A percentile compares a stretch with the other conserved stretches of the same genome.
Conservation (phyloP, 441 rosid genomes). For the Corymbia citriodora region DNA sequence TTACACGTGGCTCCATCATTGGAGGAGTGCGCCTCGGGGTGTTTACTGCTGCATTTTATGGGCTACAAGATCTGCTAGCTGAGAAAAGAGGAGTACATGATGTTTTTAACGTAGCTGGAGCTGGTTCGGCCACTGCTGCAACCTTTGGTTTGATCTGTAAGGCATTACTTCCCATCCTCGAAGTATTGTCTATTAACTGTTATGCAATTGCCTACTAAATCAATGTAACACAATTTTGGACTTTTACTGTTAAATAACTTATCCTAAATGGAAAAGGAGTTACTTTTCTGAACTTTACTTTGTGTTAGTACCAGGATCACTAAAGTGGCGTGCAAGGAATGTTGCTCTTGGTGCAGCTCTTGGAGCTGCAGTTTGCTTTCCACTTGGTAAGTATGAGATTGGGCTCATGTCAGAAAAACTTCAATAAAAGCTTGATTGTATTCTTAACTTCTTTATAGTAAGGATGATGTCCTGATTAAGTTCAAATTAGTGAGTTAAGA, state of each 20-base stretch:
- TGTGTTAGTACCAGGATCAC: slow-evolving; percentile 82
- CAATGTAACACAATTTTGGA: not conserved
- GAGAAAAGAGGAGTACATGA: slow-evolving; percentile 79
- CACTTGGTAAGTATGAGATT: slow-evolving; percentile 51
- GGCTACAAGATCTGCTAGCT: slow-evolving; percentile 72
- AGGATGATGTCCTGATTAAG: not conserved
- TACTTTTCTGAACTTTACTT: not conserved
- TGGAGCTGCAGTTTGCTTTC: slow-evolving; percentile 85
- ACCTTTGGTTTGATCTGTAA: slow-evolving; percentile 78
- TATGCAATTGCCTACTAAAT: not conserved
- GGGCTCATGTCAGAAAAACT: not conserved
- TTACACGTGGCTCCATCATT: slow-evolving; percentile 83
- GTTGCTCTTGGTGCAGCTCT: slow-evolving; percentile 76
- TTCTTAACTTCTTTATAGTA: not conserved
- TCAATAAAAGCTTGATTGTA: not conserved
- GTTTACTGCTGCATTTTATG: slow-evolving; percentile 81
- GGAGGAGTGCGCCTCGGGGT: slow-evolving; percentile 93
- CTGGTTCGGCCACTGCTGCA: slow-evolving; percentile 97
- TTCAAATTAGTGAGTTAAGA: not conserved
- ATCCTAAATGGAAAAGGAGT: not conserved
- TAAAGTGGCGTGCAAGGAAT: slow-evolving; percentile 82
- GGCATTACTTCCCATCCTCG: not conserved
- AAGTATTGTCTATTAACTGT: not conserved
- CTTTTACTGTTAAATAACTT: not conserved
- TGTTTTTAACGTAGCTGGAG: slow-evolving; percentile 77